phyloP scores from a whole-genome alignment of 768 basidiomycete species.

The Pluteus cervinus region DNA sequence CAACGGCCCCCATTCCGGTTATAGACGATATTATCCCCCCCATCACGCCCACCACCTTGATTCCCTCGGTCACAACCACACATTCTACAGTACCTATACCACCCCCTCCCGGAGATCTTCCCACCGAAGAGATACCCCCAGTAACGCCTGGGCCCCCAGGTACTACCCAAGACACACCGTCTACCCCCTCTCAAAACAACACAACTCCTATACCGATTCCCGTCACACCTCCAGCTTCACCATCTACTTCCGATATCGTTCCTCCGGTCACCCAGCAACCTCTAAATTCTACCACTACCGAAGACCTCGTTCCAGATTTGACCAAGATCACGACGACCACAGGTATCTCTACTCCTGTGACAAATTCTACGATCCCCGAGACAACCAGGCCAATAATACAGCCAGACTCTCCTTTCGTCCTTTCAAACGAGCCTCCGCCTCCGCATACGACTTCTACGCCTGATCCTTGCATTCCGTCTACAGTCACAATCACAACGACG shows the following conservation, averaged over 20 bases:
- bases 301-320: no score
- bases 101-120: background rate
- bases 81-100: background rate
- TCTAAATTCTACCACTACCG: background rate
- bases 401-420: background rate
- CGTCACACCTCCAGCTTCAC: background rate
- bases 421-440: background rate
- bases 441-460: background rate
- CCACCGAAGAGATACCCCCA: background rate
- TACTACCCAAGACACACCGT: background rate
- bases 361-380: background rate
- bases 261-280: background rate
- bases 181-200: background rate
- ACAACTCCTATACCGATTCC: background rate
- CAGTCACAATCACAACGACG: background rate
- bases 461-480: background rate
- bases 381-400: background rate
- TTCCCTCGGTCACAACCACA: background rate
- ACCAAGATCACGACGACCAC: background rate
- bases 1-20: background rate
- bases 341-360: background rate
- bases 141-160: background rate
- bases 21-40: background rate
- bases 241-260: background rate
- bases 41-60: background rate